Percentiles rank a stretch among this genome's conserved stretches.
Evolutionary conservation across 1,139 yeast genomes (phyloP).

Genomic region (Pichia sp.): DNA sequence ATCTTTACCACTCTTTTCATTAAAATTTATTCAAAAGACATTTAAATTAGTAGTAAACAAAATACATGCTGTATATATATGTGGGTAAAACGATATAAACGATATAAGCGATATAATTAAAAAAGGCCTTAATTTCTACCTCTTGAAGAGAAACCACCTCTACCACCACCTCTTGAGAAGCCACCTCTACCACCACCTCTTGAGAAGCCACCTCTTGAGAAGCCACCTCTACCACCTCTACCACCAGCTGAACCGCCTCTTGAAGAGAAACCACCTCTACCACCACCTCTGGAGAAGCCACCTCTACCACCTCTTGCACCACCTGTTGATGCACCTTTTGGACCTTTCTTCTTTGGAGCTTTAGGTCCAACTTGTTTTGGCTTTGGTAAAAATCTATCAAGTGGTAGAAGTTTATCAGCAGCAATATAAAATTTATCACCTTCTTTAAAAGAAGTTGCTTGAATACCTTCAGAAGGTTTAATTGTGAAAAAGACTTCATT

Average conservation of each 20-base stretch:
- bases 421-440: conserved; percentile 97
- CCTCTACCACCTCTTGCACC: conserved; percentile 17
- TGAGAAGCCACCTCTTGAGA: conserved; percentile 26
- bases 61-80: no score
- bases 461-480: conserved; percentile 93
- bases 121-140: conserved; percentile 20
- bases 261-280: conserved; percentile 38
- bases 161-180: conserved; percentile 33
- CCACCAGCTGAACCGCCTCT: conserved; percentile 29
- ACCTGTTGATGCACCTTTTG: conserved; percentile 37
- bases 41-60: no score
- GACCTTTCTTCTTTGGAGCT: conserved; percentile 63
- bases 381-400: conserved; percentile 93
- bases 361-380: conserved; percentile 76
- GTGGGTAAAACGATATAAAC: no score
- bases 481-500: conserved; percentile 96
- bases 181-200: conserved; percentile 33
- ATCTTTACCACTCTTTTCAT: no score
- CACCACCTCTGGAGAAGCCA: conserved; percentile 28
- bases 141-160: conserved; percentile 36
- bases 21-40: no score
- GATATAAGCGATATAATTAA: no score
- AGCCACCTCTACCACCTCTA: conserved; percentile 30
- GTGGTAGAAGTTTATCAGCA: conserved; percentile 88
- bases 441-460: conserved; percentile 83